These are phyloP conservation scores for Apophysomyces trapeziformis DNA, from an alignment of 371 early-diverging fungal genomes.

Conservation along the genomic window DNA sequence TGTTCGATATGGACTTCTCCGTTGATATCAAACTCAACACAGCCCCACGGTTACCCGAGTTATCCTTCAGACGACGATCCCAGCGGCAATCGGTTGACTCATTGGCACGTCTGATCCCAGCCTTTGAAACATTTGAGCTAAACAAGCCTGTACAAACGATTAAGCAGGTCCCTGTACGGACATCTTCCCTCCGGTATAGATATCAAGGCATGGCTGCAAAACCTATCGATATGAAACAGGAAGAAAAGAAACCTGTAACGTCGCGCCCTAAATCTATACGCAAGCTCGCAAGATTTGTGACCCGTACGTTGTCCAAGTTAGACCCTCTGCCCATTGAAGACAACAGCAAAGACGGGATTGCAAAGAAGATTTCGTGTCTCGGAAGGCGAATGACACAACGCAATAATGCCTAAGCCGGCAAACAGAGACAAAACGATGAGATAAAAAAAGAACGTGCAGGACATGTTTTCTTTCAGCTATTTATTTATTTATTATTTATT, in stretches of 20 bases:
- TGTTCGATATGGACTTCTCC: slow-evolving; percentile 59
- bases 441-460: background rate
- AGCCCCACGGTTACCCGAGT: slow-evolving; percentile 46
- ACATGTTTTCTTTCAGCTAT: no score
- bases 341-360: background rate
- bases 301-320: background rate
- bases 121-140: slow-evolving; percentile 29
- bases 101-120: slow-evolving; percentile 28
- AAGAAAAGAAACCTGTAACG: background rate
- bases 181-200: background rate
- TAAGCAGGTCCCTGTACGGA: background rate
- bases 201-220: background rate
- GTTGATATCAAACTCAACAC: slow-evolving; percentile 51
- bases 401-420: background rate
- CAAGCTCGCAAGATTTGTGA: background rate
- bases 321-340: background rate
- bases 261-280: background rate
- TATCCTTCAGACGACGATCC: slow-evolving; percentile 24
- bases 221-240: background rate
- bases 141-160: background rate
- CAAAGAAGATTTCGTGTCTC: background rate
- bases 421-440: background rate
- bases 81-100: slow-evolving; percentile 31
- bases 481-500: no score
- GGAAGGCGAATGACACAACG: slow-evolving; percentile 3